Evolutionary conservation across 805 yeast species (phyloP).

Genomic region (Yarrowia osloensis): DNA sequence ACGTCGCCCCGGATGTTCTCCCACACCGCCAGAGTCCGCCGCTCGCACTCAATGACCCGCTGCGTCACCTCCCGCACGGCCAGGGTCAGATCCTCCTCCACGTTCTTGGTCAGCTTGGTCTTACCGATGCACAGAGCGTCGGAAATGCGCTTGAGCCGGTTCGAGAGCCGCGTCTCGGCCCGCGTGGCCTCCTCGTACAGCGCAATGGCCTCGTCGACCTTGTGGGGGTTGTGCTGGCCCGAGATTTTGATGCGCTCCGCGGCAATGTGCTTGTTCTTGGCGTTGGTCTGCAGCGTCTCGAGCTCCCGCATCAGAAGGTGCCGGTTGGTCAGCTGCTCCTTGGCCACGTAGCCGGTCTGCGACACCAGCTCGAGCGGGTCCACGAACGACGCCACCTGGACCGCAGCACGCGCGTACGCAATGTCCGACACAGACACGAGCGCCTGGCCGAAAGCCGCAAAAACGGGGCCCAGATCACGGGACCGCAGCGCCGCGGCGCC

Average conservation of each 20-base stretch:
- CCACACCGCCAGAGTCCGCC: conserved; percentile 73
- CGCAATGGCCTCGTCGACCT: conserved; percentile 86
- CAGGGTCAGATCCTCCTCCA: conserved; percentile 57
- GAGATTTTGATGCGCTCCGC: conserved; percentile 71
- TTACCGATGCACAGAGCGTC: conserved; percentile 81
- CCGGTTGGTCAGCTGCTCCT: conserved; percentile 90
- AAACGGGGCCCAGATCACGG: conserved; percentile 62
- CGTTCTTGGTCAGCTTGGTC: conserved; percentile 56
- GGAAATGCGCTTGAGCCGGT: conserved; percentile 78
- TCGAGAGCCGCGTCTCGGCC: conserved; percentile 71
- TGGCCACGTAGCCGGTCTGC: conserved; percentile 80
- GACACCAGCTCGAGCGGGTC: conserved; percentile 68
- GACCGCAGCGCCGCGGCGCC: conserved; percentile 37
- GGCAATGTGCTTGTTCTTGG: conserved; percentile 66
- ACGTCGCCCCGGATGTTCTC: conserved; percentile 72
- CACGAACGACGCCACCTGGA: conserved; percentile 71
- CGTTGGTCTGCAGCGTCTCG: conserved; percentile 70
- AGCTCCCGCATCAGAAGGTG: conserved; percentile 91
- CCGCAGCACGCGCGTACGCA: conserved; percentile 67
- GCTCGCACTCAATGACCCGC: conserved; percentile 79
- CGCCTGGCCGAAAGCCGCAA: conserved; percentile 57
- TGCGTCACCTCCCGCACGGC: conserved; percentile 62
- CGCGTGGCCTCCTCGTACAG: conserved; percentile 76
- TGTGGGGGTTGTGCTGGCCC: conserved; percentile 77
- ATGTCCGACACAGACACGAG: conserved; percentile 50